phyloP scores from a whole-genome alignment of 2,329 filamentous ascomycete species.

The Cladosporium sp. region DNA sequence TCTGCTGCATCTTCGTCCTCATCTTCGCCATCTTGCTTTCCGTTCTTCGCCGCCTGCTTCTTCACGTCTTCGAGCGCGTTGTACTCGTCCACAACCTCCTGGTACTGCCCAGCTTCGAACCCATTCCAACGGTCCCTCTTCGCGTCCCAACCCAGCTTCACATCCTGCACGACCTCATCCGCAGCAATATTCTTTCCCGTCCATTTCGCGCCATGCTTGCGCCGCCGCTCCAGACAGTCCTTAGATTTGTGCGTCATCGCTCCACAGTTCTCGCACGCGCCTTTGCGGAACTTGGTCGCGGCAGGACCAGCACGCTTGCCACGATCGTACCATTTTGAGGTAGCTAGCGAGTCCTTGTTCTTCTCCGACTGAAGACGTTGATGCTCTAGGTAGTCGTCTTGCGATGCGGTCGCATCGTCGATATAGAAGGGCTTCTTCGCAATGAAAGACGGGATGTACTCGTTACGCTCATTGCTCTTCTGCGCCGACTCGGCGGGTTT shows the following conservation, averaged over 20 bases:
- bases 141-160: constrained; percentile 89
- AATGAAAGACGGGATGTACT: constrained; percentile 98
- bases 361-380: constrained; percentile 73
- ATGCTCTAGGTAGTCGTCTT: constrained; percentile 89
- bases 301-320: constrained; percentile 74
- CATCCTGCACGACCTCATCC: constrained; percentile 79
- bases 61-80: constrained; percentile 76
- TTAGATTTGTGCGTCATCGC: constrained; percentile 94
- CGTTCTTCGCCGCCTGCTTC: constrained; percentile 33
- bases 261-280: constrained; percentile 97
- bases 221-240: constrained; percentile 82
- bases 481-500: constrained; percentile 69
- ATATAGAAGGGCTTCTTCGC: constrained; percentile 97
- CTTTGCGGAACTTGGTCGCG: constrained; percentile 94
- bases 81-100: constrained; percentile 80
- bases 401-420: constrained; percentile 63
- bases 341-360: constrained; percentile 50
- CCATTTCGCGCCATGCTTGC: constrained; percentile 85
- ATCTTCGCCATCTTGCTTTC: constrained; percentile 51
- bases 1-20: constrained; percentile 60
- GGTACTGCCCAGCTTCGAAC: constrained; percentile 86
- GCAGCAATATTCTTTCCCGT: constrained; percentile 90
- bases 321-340: constrained; percentile 87
- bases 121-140: constrained; percentile 98
- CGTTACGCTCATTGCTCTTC: constrained; percentile 76